Evolutionary conservation across 2,329 filamentous ascomycete genomes (phyloP), one percentile per base, ranked within the genome.

Genomic region (Fusarium cicatricum): DNA sequence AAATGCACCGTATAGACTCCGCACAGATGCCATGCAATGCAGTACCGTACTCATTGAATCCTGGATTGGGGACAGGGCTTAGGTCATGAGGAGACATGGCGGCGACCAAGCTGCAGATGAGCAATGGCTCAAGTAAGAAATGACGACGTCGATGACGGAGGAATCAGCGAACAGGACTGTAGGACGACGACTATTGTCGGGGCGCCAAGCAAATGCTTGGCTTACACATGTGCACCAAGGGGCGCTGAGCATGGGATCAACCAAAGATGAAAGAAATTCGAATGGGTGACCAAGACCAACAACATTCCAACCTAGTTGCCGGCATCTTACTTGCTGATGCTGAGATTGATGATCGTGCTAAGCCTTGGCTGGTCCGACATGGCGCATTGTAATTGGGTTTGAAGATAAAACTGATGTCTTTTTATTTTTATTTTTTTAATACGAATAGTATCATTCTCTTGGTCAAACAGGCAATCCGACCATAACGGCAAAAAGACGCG

Each of bases 101-200:
- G 23, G 9, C 23, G 21, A 23, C 21, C 4, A 23, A 23, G 7
- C 21, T 4, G 21, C 21, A 23, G 21, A 23, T 23, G 21, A 7
- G 21, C 21, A 23, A 23, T 23, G 21, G 7, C 52, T 19, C 15
- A 34, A 28, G 41, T 33, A 29, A 33, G 19, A n/a, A 31, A 36
- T 43, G 60, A 57, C 42, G 39, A 52, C 36, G 42, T 16, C 37
- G 21, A 60, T 60, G 60, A 63, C 59, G 46, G 57, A 56, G 31
- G 42, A 33, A 37, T 19, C 45, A 40, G 45, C 36, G 50, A 53
- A n/a, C 26, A 47, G 43, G 43, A 46, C 32, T 47, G 34, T 28
- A 31, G 28, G 33, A 47, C 33, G 21, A 15, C 21, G 34, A n/a
- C 34, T 42, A 23, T 33, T 39, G 23, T 26, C 23, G 23, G 47